Base-by-base conservation (phyloP, 2,329 filamentous ascomycete genomes). In the Epicoccum sorghinum region DNA sequence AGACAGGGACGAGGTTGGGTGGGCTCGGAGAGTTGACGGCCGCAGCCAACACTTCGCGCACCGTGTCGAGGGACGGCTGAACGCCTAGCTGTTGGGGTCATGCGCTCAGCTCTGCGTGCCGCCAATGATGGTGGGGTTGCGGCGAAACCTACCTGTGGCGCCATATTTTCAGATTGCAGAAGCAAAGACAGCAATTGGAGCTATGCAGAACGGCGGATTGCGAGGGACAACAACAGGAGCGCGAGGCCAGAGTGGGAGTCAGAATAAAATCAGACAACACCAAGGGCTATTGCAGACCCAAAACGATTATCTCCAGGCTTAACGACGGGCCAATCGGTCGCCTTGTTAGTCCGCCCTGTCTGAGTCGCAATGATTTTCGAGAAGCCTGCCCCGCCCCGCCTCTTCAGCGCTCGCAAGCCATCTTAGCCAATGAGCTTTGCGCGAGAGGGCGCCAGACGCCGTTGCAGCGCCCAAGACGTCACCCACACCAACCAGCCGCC, bases 1-100 rank as follows among this genome's bases (percentile, higher is more conserved):
- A 92, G 37, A 96, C 75, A 2, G 92, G 91, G 7, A 96, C 84
- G 58, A 96, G 84, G 67, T 95, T 96, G 3, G 89, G 88, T 52
- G 86, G 79, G 62, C 84, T 83, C 49, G 80, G 71, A 35, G 81
- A 79, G 24, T 77, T 74, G 65, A 76, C 76, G 22, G 81, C 80
- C 48, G 79, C 76, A 40, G 79, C 73, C 61, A 89, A 73, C 41
- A 88, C 78, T 49, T 83, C 78, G 60, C 77, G 80, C 48, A 88
- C 79, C 23, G 82, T 81, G 61, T 87, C 82, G 44, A 89, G 75
- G 22, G 86, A 85, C 46, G 87, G 87, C 70, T 85, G 81, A 59
- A 86, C 73, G 55, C 70, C 71, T 57, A 77, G 69, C 77, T 80
- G 53, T 40, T 43, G 46, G 55, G 58, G 66, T 65, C 65, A 66